Evolutionary conservation across 805 yeast genomes (phyloP).

Genomic region (Wickerhamiella siamensis): DNA sequence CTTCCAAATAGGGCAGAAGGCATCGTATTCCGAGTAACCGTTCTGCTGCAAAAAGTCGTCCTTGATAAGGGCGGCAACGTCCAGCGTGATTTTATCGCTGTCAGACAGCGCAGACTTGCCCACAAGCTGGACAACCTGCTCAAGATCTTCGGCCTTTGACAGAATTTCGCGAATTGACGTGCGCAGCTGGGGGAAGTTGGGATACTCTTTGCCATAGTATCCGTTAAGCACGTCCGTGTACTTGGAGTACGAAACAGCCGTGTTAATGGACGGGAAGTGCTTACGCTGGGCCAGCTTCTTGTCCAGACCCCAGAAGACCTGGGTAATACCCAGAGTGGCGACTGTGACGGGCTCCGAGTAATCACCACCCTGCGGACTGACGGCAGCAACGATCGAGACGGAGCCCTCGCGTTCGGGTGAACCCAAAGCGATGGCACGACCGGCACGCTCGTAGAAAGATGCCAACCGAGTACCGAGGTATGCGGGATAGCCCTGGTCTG

Average conservation of each 20-base stretch:
- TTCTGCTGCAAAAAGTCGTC: slow-evolving; percentile 98
- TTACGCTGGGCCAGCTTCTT: slow-evolving; percentile 98
- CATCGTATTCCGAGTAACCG: slow-evolving; percentile 96
- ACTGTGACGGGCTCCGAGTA: slow-evolving; percentile 99
- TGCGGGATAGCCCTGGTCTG: slow-evolving; percentile 99
- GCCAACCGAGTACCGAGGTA: slow-evolving; percentile 97
- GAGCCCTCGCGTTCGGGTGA: slow-evolving; percentile 95
- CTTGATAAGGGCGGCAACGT: slow-evolving; percentile 79
- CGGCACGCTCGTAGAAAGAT: slow-evolving; percentile 98
- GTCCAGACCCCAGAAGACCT: slow-evolving; percentile 99
- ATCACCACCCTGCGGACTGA: slow-evolving; percentile 99
- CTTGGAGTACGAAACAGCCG: slow-evolving; percentile 91
- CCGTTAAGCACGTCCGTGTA: slow-evolving; percentile 77
- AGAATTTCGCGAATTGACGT: slow-evolving; percentile 86
- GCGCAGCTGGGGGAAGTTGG: slow-evolving; percentile 84
- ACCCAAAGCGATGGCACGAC: slow-evolving; percentile 88
- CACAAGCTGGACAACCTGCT: slow-evolving; percentile 97
- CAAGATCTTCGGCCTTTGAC: slow-evolving; percentile 94
- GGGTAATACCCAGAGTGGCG: slow-evolving; percentile 97
- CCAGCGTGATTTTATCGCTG: slow-evolving; percentile 90
- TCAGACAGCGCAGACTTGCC: slow-evolving; percentile 97
- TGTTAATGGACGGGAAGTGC: slow-evolving; percentile 98
- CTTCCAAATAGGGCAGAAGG: slow-evolving; percentile 99
- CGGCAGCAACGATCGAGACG: slow-evolving; percentile 99
- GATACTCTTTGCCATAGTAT: slow-evolving; percentile 72